Base-by-base conservation (phyloP, 2,329 filamentous ascomycete species). In the Neofusicoccum umdonicola region DNA sequence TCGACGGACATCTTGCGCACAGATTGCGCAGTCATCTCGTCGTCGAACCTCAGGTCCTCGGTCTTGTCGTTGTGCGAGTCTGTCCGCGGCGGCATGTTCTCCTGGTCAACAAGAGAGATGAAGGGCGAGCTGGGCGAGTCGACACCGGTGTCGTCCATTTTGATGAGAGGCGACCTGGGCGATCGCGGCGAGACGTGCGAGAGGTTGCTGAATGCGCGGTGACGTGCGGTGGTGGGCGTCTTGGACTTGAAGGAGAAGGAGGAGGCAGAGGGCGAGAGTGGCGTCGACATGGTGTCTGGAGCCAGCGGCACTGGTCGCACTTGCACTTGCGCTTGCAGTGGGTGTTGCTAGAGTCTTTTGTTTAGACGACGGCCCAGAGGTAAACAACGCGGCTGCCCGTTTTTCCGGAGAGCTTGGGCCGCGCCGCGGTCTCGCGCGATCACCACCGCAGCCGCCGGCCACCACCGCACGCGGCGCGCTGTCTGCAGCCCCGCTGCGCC, bases 101-200 rank as follows among this genome's bases (percentile, higher is more conserved):
- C 77, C 61, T 77, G 75, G 17, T 78, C 78, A 58, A 82, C 70
- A 62, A 82, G 76, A 47, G 77, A 73, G n/a, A 81, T 70, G 69
- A 83, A 84, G 13, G 82, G 82, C 42, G 81, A 83, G 63, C 80
- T 82, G 5, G 78, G 78, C 27, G 76, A 77, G 17, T 80, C 75
- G 67, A 80, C 74, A 35, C 74, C 70, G 35, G 75, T 73, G 63
- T 74, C 73, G 19, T 65, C 64, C 64, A 62, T 62, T 17, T 22
- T 62, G 34, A 62, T 19, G 8, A 65, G 56, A 13, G 54, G 63
- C 19, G 63, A 61, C 15, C 52, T 54, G 2, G 63, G 63, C 37
- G 63, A 65, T 19, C 52, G 61, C 3, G 63, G 63, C 47, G 63
- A 65, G 7, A 22, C n/a, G 17, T 44, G 54, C 22, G 62, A 64